A percentile compares a stretch with the other conserved stretches of the same genome.
phyloP scores from a whole-genome alignment of 2,329 filamentous ascomycete species.

The Sclerotinia spermophila region DNA sequence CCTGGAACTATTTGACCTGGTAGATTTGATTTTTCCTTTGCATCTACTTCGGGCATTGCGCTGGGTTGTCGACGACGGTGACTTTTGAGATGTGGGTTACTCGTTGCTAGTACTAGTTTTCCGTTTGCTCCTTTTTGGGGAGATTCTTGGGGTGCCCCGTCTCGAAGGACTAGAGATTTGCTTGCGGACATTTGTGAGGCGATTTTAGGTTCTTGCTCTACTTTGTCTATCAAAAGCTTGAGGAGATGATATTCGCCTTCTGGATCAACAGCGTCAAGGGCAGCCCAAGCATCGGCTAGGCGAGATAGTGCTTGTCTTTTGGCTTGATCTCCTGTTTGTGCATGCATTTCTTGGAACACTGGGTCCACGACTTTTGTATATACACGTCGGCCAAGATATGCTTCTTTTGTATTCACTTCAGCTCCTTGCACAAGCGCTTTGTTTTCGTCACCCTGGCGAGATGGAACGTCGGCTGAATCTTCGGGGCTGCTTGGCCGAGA shows the following conservation, averaged over 20 bases:
- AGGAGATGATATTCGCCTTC: constrained; percentile 87
- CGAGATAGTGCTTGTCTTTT: constrained; percentile 82
- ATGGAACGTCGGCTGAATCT: constrained; percentile 27
- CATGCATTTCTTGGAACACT: constrained; percentile 77
- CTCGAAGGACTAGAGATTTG: constrained; percentile 47
- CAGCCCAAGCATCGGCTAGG: constrained; percentile 80
- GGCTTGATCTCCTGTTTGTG: constrained; percentile 65
- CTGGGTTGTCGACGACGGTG: constrained; percentile 58
- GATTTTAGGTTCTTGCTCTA: constrained; percentile 67
- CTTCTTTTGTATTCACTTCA: constrained; percentile 71
- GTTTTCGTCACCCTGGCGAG: constrained; percentile 55
- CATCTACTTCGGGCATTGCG: constrained; percentile 47
- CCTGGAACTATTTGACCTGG: constrained; percentile 61
- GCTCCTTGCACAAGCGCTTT: constrained; percentile 47
- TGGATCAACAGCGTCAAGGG: constrained; percentile 81
- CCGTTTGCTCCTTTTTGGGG: constrained; percentile 31
- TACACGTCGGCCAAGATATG: constrained; percentile 72
- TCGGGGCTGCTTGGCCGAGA: constrained; percentile 27
- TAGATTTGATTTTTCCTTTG: constrained; percentile 45
- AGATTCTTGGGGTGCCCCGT: constrained; percentile 54
- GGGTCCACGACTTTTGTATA: constrained; percentile 81
- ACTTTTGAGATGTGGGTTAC: constrained; percentile 80
- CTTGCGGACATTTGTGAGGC: constrained; percentile 35
- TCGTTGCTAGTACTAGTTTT: constrained; percentile 74
- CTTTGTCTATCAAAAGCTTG: constrained; percentile 68